These are phyloP conservation scores for Hyphodiscus sp. DNA, from an alignment of 2,329 filamentous ascomycete species.

Conservation along the genomic window DNA sequence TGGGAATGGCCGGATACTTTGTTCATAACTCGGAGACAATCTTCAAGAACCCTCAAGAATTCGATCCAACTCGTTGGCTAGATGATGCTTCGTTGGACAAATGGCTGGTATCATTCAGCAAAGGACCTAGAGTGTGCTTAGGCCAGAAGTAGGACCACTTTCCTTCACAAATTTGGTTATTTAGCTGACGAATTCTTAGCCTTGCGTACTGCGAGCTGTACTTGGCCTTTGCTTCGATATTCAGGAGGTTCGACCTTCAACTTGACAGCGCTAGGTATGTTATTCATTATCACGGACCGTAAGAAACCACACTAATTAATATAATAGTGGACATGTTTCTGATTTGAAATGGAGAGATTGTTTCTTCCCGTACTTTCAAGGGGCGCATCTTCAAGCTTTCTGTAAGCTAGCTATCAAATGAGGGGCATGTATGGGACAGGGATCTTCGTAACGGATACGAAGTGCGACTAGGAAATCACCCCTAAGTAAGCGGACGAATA, in stretches of 20 bases:
- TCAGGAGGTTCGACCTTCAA: slow-evolving; percentile 27
- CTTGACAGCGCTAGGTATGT: slow-evolving; percentile 23
- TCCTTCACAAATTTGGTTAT: neutral
- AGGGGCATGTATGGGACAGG: neutral
- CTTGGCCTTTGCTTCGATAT: slow-evolving; percentile 27
- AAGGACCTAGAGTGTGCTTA: slow-evolving; percentile 36
- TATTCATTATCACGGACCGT: neutral
- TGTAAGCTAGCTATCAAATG: slow-evolving; percentile 12
- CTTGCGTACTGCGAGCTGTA: slow-evolving; percentile 29
- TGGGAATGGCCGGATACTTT: slow-evolving; percentile 29
- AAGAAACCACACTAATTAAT: neutral
- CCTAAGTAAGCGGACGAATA: neutral
- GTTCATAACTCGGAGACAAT: slow-evolving; percentile 21
- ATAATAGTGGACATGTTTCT: slow-evolving; percentile 2
- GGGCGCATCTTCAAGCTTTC: slow-evolving; percentile 19
- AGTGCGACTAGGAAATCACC: neutral
- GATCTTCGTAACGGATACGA: neutral
- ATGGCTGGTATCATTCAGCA: slow-evolving; percentile 36
- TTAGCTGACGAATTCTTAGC: slow-evolving; percentile 1
- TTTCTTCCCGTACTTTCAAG: slow-evolving; percentile 19
- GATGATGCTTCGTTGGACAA: slow-evolving; percentile 19
- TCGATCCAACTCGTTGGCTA: slow-evolving; percentile 22
- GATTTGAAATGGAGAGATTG: slow-evolving; percentile 29
- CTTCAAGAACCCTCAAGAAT: slow-evolving; percentile 17
- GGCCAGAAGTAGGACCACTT: slow-evolving; percentile 16